Percentiles rank a stretch among this genome's conserved stretches.
Evolutionary conservation across 345 rosid genomes (phyloP).

Genomic region (Salix koriyanagi): DNA sequence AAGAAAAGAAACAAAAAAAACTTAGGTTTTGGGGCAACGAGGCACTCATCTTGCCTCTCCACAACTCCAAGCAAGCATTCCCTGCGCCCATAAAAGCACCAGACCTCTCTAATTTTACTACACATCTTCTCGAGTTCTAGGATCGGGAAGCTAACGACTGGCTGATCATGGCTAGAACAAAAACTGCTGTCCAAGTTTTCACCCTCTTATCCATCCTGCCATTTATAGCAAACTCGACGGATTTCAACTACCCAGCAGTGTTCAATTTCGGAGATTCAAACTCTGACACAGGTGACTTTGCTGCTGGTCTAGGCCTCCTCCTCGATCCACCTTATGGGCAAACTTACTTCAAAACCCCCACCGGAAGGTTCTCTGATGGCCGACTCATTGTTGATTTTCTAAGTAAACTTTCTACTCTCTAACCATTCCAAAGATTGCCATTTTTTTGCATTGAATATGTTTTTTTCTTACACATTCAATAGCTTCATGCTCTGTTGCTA

Average conservation of each 20-base stretch:
- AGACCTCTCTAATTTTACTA: not conserved
- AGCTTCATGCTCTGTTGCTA: not conserved
- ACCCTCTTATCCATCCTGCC: slow-evolving; percentile 2
- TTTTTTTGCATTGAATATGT: not conserved
- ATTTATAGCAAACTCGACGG: slow-evolving; percentile 18
- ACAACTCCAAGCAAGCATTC: slow-evolving; percentile 22
- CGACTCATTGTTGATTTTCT: slow-evolving; percentile 57
- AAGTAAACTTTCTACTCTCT: slow-evolving; percentile 28
- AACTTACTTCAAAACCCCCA: slow-evolving; percentile 40
- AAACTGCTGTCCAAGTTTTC: not conserved
- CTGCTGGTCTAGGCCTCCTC: slow-evolving; percentile 45
- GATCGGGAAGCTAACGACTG: not conserved
- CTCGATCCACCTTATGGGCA: slow-evolving; percentile 46
- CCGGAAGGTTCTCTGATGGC: slow-evolving; percentile 65
- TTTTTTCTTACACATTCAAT: not conserved
- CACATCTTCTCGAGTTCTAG: not conserved
- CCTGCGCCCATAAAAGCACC: not conserved
- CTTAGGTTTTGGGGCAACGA: slow-evolving; percentile 14
- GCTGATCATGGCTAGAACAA: slow-evolving; percentile 16
- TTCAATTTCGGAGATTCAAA: slow-evolving; percentile 71
- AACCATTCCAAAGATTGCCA: not conserved
- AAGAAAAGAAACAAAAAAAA: not conserved
- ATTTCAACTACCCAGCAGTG: slow-evolving; percentile 42
- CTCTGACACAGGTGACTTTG: slow-evolving; percentile 57
- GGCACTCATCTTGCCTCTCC: slow-evolving; percentile 9